Evolutionary conservation across 257 asterid genomes (phyloP).

Genomic region (Capsicum chinense): DNA sequence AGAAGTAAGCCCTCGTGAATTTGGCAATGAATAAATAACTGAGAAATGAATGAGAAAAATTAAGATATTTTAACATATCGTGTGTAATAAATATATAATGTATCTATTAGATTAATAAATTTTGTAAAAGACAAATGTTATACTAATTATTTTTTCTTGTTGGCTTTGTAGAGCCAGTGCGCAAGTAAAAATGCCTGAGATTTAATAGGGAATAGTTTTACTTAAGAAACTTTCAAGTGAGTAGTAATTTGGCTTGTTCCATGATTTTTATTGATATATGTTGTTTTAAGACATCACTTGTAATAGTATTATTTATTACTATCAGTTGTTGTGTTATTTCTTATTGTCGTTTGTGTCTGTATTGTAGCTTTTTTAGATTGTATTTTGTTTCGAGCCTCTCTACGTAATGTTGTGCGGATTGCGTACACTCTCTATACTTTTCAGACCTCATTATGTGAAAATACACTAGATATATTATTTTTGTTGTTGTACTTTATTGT

Average conservation of each 20-base stretch:
- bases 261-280: no score
- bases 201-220: neutral
- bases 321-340: no score
- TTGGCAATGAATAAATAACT: neutral
- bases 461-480: no score
- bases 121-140: neutral
- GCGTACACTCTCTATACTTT: no score
- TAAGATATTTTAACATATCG: neutral
- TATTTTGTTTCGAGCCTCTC: no score
- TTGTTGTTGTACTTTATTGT: no score
- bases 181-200: neutral
- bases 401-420: no score
- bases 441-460: no score
- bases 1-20: slow-evolving; percentile 35
- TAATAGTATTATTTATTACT: no score
- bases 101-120: neutral
- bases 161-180: neutral
- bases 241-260: neutral
- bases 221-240: neutral
- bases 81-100: neutral
- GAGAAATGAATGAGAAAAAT: neutral
- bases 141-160: neutral
- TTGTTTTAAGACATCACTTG: no score
- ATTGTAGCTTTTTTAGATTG: no score
- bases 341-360: no score